These are phyloP conservation scores for Pythium chondricola DNA, from an alignment of 352 stramenopile species.

Conservation along the genomic window DNA sequence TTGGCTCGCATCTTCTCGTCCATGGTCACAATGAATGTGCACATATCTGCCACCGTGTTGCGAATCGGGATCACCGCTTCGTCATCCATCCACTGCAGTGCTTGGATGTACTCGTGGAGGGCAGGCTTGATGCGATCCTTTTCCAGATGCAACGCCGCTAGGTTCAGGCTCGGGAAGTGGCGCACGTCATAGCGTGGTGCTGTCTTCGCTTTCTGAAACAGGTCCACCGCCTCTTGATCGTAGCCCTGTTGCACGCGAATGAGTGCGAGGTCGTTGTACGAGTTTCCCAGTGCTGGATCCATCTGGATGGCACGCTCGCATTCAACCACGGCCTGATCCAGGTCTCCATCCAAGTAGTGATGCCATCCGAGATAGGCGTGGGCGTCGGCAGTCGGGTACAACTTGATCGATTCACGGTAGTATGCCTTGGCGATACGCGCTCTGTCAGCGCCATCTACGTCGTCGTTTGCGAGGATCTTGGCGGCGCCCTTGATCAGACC, in stretches of 20 bases:
- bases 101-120: conserved; percentile 72
- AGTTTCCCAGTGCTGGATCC: conserved; percentile 60
- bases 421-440: conserved; percentile 58
- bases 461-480: conserved; percentile 36
- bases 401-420: conserved; percentile 58
- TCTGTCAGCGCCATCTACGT: conserved; percentile 35
- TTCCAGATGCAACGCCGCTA: conserved; percentile 56
- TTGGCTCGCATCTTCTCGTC: conserved; percentile 23
- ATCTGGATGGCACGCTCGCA: conserved; percentile 56
- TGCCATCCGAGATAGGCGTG: conserved; percentile 66
- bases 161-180: conserved; percentile 58
- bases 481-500: conserved; percentile 48
- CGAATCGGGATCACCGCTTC: conserved; percentile 38
- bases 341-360: conserved; percentile 53
- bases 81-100: conserved; percentile 71
- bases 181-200: conserved; percentile 61
- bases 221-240: conserved; percentile 41
- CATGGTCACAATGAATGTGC: conserved; percentile 49
- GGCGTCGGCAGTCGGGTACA: conserved; percentile 60
- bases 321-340: conserved; percentile 43
- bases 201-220: conserved; percentile 59
- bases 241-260: conserved; percentile 56
- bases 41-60: conserved; percentile 64
- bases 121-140: conserved; percentile 56
- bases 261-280: conserved; percentile 69